Percentiles rank a stretch among this genome's conserved stretches.
phyloP scores from a whole-genome alignment of 768 basidiomycete species.

The Leccinum olivaceopallidum region DNA sequence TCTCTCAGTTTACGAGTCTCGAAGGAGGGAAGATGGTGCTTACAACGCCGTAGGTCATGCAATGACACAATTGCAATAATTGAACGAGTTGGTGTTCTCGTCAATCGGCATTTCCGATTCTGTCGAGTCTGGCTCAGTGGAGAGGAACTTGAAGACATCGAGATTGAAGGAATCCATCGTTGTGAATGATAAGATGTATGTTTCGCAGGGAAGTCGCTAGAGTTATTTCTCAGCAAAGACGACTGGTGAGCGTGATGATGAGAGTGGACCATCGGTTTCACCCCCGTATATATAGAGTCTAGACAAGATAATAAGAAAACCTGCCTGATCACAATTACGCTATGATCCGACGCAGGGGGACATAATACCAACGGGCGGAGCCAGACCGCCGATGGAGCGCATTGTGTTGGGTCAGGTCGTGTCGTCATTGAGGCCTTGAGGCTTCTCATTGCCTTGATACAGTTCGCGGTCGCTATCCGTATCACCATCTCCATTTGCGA shows the following conservation, averaged over 20 bases:
- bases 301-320: conserved; percentile 19
- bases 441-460: not conserved
- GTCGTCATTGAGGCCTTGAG: not conserved
- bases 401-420: conserved; percentile 20
- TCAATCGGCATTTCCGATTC: conserved; percentile 16
- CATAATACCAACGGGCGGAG: conserved; percentile 5
- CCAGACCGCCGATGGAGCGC: conserved; percentile 1
- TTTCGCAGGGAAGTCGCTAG: conserved; percentile 9
- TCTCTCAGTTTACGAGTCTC: not conserved
- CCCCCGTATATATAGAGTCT: conserved; percentile 14
- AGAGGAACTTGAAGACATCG: not conserved
- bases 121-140: conserved; percentile 1
- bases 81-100: conserved; percentile 1
- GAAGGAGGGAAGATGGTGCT: conserved; percentile 3
- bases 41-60: conserved; percentile 19
- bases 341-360: conserved; percentile 4
- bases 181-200: conserved; percentile 1
- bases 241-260: conserved; percentile 5
- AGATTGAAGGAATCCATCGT: conserved; percentile 23
- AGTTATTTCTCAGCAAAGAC: conserved; percentile 7
- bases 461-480: conserved; percentile 10
- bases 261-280: not conserved
- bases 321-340: conserved; percentile 2
- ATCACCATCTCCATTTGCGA: conserved; percentile 11
- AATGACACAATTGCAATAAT: conserved; percentile 16